Evolutionary conservation across 306 rosid species (phyloP), one percentile per base, ranked within the genome.

Genomic region (Glycine soja): DNA sequence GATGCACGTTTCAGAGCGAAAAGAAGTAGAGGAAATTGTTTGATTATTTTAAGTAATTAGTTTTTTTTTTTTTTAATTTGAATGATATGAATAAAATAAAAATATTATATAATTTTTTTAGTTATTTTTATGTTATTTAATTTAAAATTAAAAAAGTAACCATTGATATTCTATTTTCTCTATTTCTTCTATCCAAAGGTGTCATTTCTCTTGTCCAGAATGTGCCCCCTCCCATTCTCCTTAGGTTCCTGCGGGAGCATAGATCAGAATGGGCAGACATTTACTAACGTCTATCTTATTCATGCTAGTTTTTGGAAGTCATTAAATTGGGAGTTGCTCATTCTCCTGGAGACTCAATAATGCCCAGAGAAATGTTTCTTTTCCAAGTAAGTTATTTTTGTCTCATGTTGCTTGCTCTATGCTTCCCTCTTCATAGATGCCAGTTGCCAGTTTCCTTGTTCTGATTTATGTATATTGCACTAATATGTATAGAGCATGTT

Each of bases 181-280:
- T 52, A 13, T 52, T 50, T 50, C 54, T 12, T 50, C 15, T 50
- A 11, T 50, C 54, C 54, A 7, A n/a, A 50, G 12, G 54, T 36
- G n/a, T n/a, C n/a, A n/a, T n/a, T 74, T 61, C 72, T 62, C 48
- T 75, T 63, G 43, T 65, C 62, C 89, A 95, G 99, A 93, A 95
- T 82, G 99, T 95, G 53, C 97, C 99, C 78, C 99, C 99, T 77
- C 97, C 97, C 19, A 90, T 95, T 84, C 94, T 95, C 47, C 90
- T 95, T 2, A 86, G 99, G 85, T 95, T 95, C 74, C 86, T 95
- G 77, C 90, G 99, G 53, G 99, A 95, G 90, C 99, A 95, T 74
- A 86, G 99, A 70, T 95, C 99, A 46, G 99, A 95, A 86, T 95
- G 99, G 99, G 99, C 99, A 48, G 97, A 95, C 5, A 30, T 52